Evolutionary conservation across 23 red algal species (phyloP).

Genomic region (Gracilaria caudata): DNA sequence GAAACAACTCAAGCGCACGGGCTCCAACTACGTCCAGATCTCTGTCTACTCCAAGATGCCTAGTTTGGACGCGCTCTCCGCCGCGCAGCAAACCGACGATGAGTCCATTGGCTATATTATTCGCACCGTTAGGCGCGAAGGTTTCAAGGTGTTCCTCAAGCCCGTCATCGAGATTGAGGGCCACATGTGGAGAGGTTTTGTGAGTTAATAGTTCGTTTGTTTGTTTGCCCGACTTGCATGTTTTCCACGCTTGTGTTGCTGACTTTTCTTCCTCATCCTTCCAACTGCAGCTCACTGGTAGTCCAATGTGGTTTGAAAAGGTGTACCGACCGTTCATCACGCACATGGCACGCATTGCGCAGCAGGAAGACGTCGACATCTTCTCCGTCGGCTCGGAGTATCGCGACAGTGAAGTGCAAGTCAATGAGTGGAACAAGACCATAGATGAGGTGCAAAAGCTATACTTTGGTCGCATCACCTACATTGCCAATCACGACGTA

Average conservation of each 20-base stretch:
- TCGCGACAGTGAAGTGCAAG: not conserved
- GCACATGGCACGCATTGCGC: constrained; percentile 35
- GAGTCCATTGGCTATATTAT: constrained; percentile 54
- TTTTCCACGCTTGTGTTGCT: no score
- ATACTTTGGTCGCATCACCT: constrained; percentile 17
- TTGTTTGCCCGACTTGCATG: no score
- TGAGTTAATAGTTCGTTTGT: no score
- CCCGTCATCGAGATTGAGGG: constrained; percentile 36
- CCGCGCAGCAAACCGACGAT: constrained; percentile 41
- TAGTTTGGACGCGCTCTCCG: not conserved
- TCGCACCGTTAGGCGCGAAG: constrained; percentile 6
- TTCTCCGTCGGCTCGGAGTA: constrained; percentile 45
- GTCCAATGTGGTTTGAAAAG: constrained; percentile 25
- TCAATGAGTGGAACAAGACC: not conserved
- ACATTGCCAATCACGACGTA: constrained; percentile 55
- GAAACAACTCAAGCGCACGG: not conserved
- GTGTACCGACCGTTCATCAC: constrained; percentile 45
- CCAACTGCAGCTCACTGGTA: no score
- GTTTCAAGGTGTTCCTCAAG: constrained; percentile 44
- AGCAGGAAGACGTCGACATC: constrained; percentile 30
- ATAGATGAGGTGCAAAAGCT: constrained; percentile 2
- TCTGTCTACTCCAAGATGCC: constrained; percentile 30
- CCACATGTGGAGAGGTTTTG: constrained; percentile 37
- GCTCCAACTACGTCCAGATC: constrained; percentile 47
- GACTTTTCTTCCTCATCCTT: no score